phyloP scores from a whole-genome alignment of 495 filamentous ascomycete genomes.

The Podospora anserina region DNA sequence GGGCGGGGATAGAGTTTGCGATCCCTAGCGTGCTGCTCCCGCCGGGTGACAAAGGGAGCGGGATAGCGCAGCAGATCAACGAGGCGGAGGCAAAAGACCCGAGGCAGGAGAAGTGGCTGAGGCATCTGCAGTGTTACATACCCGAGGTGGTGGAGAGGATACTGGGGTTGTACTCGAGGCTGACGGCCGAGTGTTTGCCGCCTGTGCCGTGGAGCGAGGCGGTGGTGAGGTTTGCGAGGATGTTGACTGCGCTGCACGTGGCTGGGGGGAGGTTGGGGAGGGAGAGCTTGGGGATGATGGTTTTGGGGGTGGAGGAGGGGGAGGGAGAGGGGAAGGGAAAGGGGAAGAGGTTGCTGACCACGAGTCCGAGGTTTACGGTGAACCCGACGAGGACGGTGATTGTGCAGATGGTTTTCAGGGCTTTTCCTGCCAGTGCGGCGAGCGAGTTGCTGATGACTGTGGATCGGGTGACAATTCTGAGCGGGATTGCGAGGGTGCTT shows the following conservation, averaged over 20 bases:
- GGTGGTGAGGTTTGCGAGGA: slow-evolving; percentile 71
- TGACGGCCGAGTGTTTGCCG: slow-evolving; percentile 77
- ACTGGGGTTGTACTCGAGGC: slow-evolving; percentile 74
- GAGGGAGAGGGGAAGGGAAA: slow-evolving; percentile 17
- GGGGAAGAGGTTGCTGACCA: slow-evolving; percentile 32
- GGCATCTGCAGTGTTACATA: slow-evolving; percentile 41
- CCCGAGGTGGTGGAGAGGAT: slow-evolving; percentile 72
- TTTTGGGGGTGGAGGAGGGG: slow-evolving; percentile 36
- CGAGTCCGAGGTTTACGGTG: slow-evolving; percentile 47
- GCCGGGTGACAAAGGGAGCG: slow-evolving; percentile 44
- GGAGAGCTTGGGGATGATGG: slow-evolving; percentile 63
- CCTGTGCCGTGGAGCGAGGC: slow-evolving; percentile 78
- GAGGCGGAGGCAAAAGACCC: slow-evolving; percentile 43
- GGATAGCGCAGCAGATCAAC: slow-evolving; percentile 45
- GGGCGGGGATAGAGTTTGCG: slow-evolving; percentile 83
- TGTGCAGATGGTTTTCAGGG: slow-evolving; percentile 64
- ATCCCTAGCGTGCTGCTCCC: slow-evolving; percentile 56
- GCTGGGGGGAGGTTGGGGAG: slow-evolving; percentile 65
- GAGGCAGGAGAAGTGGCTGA: slow-evolving; percentile 43
- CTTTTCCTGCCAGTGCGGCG: slow-evolving; percentile 60
- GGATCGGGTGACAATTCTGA: slow-evolving; percentile 72
- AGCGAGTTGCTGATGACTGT: slow-evolving; percentile 62
- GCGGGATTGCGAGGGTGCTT: slow-evolving; percentile 80
- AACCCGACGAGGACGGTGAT: slow-evolving; percentile 63
- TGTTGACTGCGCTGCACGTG: slow-evolving; percentile 67